Evolutionary conservation across 2,329 filamentous ascomycete genomes (phyloP).

Genomic region (Stachybotrys echinatus): DNA sequence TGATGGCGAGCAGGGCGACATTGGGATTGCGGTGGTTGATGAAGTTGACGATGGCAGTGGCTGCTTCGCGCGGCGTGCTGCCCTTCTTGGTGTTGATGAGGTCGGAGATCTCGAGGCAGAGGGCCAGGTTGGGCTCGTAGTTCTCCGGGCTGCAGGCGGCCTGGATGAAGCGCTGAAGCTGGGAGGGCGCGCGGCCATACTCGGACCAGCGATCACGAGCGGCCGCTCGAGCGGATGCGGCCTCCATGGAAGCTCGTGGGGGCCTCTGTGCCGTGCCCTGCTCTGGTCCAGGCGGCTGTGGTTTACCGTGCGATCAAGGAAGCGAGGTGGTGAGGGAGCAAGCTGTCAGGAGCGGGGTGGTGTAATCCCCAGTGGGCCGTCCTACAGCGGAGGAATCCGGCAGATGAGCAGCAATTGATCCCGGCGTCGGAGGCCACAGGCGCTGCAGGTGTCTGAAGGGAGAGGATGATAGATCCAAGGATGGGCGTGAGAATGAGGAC

Average conservation of each 20-base stretch:
- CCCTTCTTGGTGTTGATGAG: slow-evolving; percentile 97
- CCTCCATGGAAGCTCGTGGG: slow-evolving; percentile 64
- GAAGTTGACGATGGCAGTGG: slow-evolving; percentile 85
- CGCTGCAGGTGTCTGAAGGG: not conserved
- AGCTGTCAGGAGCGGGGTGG: not conserved
- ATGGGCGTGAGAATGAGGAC: not conserved
- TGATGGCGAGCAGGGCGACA: slow-evolving; percentile 82
- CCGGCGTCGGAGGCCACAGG: not conserved
- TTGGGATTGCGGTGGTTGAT: slow-evolving; percentile 98
- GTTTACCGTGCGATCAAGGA: not conserved
- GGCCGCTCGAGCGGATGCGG: slow-evolving; percentile 90
- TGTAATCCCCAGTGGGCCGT: not conserved
- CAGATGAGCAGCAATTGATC: not conserved
- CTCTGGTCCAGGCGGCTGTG: not conserved
- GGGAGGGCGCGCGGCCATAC: slow-evolving; percentile 72
- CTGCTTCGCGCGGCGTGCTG: slow-evolving; percentile 89
- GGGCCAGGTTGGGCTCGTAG: slow-evolving; percentile 93
- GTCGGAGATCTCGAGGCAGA: slow-evolving; percentile 95
- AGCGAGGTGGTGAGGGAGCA: not conserved
- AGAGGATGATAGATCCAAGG: not conserved
- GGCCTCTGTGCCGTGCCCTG: not conserved
- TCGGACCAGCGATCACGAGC: slow-evolving; percentile 89
- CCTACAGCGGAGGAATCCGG: not conserved
- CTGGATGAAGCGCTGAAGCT: slow-evolving; percentile 91
- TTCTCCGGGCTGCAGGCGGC: slow-evolving; percentile 96